Evolutionary conservation across 352 stramenopile genomes (phyloP), one percentile per base, ranked within the genome.

Genomic region (Phytophthora pistaciae): DNA sequence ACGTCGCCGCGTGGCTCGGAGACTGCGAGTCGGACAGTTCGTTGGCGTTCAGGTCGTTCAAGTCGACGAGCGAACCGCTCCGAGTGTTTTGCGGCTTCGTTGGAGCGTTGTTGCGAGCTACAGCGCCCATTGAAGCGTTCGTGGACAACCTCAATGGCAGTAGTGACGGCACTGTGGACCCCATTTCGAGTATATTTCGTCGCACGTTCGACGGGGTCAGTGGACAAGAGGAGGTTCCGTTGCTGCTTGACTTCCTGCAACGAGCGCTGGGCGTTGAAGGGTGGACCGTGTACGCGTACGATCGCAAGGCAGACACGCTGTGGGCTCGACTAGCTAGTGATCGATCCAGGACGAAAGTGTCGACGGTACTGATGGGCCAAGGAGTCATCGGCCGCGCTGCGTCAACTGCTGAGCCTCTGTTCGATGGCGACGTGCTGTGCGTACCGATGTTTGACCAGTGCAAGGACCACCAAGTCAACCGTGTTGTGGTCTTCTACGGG

Each of bases 11-110:
- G 8, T 93, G 84, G 84, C 78, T 93, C 7, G 64, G 74, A 29
- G 69, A 77, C 2, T 73, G 57, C 10, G 70, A 78, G 11, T 52
- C 57, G 11, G 74, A 72, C n/a, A 31, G 58, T 18, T 68, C 66
- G 6, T 31, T 64, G 25, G 27, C 63, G n/a, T 68, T 60, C 20
- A 49, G 62, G 14, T 70, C 49, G 21, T 54, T 65, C 49, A 70
- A 58, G 56, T 59, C 61, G 18, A 66, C 68, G 8, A 64, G 57
- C 31, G 74, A 83, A 42, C 87, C 80, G 31, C 85, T 93, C 33
- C 77, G 83, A 64, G 79, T 83, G 3, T 90, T 91, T 70, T 84
- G 84, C 36, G 77, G 79, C 25, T 91, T 91, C 60, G 75, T 93
- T 2, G 85, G 84, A 11, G 79, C 83, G 10, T 68, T 91, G 36